These are phyloP conservation scores for Paramecium sonneborni DNA, from an alignment of 73 alveolate species.

Conservation along the genomic window DNA sequence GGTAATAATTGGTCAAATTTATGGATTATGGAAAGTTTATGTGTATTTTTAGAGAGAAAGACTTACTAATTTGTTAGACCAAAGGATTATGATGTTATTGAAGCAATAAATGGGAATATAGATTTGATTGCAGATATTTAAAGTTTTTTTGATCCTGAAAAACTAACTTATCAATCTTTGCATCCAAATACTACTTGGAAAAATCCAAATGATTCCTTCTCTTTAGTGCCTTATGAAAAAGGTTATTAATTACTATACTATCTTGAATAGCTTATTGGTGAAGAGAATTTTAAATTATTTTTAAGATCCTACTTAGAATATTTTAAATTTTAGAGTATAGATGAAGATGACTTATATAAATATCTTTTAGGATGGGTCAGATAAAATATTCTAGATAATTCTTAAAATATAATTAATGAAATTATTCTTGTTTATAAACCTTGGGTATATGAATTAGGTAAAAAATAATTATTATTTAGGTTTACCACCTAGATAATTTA, in stretches of 20 bases:
- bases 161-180: slow-evolving; percentile 56
- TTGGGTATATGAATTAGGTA: slow-evolving; percentile 79
- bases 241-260: slow-evolving; percentile 66
- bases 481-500: slow-evolving; percentile 73
- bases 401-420: slow-evolving; percentile 4
- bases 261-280: slow-evolving; percentile 66
- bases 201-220: slow-evolving; percentile 72
- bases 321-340: slow-evolving; percentile 68
- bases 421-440: slow-evolving; percentile 72
- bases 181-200: slow-evolving; percentile 65
- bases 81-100: slow-evolving; percentile 62
- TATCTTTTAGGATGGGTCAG: background rate
- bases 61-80: slow-evolving; percentile 71
- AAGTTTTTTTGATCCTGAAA: background rate
- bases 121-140: slow-evolving; percentile 50
- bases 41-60: slow-evolving; percentile 82
- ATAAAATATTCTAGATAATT: background rate
- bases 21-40: slow-evolving; percentile 98
- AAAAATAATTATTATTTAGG: background rate
- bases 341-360: slow-evolving; percentile 60
- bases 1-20: slow-evolving; percentile 95
- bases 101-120: background rate
- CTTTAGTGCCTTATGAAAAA: slow-evolving; percentile 70
- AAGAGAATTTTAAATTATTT: slow-evolving; percentile 59
- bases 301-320: slow-evolving; percentile 60